A percentile compares a stretch with the other conserved stretches of the same genome.
Conservation (phyloP, 2,329 filamentous ascomycete species). For the Zymoseptoria pseudotritici region DNA sequence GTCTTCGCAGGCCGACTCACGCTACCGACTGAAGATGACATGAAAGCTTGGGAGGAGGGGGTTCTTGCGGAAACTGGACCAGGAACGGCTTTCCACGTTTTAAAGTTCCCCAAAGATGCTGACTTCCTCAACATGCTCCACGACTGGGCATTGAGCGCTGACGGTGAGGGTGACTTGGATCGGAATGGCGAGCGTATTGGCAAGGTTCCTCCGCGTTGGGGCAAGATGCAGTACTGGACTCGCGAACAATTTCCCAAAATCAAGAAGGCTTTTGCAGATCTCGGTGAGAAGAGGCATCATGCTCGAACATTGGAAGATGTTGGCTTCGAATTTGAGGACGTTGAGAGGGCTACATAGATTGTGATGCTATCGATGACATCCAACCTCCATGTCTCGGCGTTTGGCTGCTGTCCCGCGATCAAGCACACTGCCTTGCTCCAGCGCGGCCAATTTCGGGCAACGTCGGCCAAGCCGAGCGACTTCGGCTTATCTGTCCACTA, state of each 20-base stretch:
- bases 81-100: constrained; percentile 47
- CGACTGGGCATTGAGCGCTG: constrained; percentile 50
- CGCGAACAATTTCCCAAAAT: constrained; percentile 61
- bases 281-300: constrained; percentile 49
- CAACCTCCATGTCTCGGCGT: background rate
- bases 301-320: constrained; percentile 64
- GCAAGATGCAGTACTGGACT: constrained; percentile 63
- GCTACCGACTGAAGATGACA: constrained; percentile 56
- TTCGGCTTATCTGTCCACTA: background rate
- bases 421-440: constrained; percentile 1
- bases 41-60: constrained; percentile 59
- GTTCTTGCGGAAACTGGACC: constrained; percentile 34
- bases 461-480: background rate
- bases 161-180: constrained; percentile 18
- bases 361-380: background rate
- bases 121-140: constrained; percentile 63
- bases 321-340: constrained; percentile 41
- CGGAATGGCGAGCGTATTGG: constrained; percentile 31
- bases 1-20: constrained; percentile 65
- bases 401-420: background rate
- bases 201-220: constrained; percentile 66
- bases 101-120: constrained; percentile 56
- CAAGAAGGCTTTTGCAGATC: constrained; percentile 61
- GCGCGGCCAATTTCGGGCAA: background rate
- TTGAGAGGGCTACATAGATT: background rate